Base-by-base conservation (phyloP, 2,329 filamentous ascomycete species). In the Drechslerella dactyloides region DNA sequence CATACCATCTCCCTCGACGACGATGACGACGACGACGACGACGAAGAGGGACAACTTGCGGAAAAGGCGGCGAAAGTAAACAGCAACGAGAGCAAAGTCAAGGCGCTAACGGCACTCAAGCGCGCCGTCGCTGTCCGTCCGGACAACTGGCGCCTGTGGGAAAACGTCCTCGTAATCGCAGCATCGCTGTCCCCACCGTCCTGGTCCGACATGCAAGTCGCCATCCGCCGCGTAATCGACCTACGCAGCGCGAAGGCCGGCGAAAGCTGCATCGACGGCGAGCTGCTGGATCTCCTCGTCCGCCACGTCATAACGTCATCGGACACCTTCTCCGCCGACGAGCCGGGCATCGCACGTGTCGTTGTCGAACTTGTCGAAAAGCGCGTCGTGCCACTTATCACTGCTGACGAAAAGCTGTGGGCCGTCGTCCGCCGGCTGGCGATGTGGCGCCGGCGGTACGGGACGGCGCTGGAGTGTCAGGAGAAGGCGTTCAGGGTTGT, bases 131-230 rank as follows among this genome's bases (percentile, higher is more conserved):
- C 86, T 2, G 85, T 96, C 23, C 91, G 96, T 56, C 85, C 91
- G 79, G 88, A 92, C 76, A 93, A 93, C 81, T 90, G 89, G 85
- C 88, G 91, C 75, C 97, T 99, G 79, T 97, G 93, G 93, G 91
- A 96, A 78, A 99, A 99, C 77, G 89, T 97, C 15, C 85, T 99
- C 65, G 94, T 92, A 0, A 88, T 97, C 21, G 89, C 90, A 0
- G 86, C 90, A 0, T 90, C 91, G 1, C 85, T 94, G 27, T 84
- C 84, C 0, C 93, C 93, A 0, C 89, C 90, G 0, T 86, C 89
- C 0, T 87, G 91, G 77, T 79, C 83, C 0, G 91, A 97, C 73
- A 86, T 96, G 56, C 82, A 96, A 33, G 83, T 88, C 2, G 91
- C 91, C 0, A 84, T 94, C 69, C 85, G 85, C 44, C 86, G 89